Percentiles rank a stretch among this genome's conserved stretches.
phyloP scores from a whole-genome alignment of 441 rosid genomes.

The Raphanus hybrid region DNA sequence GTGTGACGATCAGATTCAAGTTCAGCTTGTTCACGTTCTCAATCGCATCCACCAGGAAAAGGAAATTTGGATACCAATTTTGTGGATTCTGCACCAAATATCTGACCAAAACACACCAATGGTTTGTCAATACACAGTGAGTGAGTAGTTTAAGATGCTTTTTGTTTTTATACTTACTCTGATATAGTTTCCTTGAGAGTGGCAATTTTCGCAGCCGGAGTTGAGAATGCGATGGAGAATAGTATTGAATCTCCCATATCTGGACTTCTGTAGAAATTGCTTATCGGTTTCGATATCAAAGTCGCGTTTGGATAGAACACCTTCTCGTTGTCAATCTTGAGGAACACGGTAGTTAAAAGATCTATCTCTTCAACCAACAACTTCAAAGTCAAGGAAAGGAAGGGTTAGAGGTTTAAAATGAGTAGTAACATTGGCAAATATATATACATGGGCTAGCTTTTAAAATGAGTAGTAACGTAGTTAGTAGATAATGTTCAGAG shows the following conservation, averaged over 20 bases:
- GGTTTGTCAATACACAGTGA: not conserved
- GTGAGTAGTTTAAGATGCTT: not conserved
- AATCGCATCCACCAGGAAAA: not conserved
- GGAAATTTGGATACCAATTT: not conserved
- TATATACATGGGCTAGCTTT: not conserved
- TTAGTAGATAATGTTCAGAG: not conserved
- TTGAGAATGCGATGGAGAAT: slow-evolving; percentile 71
- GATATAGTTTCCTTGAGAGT: slow-evolving; percentile 56
- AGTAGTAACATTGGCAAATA: not conserved
- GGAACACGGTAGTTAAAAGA: slow-evolving; percentile 75
- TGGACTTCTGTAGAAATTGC: slow-evolving; percentile 82
- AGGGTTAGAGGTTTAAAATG: not conserved
- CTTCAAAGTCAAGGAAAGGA: slow-evolving; percentile 36
- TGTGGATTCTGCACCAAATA: not conserved
- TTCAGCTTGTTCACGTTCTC: slow-evolving; percentile 52
- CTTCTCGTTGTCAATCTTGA: slow-evolving; percentile 78
- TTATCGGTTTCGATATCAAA: slow-evolving; percentile 71
- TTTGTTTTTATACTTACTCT: slow-evolving; percentile 49
- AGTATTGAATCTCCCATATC: slow-evolving; percentile 75
- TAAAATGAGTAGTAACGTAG: too few relatives aligned
- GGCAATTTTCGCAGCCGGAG: slow-evolving; percentile 61
- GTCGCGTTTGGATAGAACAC: slow-evolving; percentile 75
- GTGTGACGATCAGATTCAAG: slow-evolving; percentile 56
- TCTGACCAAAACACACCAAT: not conserved
- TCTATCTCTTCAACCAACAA: slow-evolving; percentile 91